Evolutionary conservation across 208 protist species (phyloP).

Genomic region (Trypanosoma brucei): DNA sequence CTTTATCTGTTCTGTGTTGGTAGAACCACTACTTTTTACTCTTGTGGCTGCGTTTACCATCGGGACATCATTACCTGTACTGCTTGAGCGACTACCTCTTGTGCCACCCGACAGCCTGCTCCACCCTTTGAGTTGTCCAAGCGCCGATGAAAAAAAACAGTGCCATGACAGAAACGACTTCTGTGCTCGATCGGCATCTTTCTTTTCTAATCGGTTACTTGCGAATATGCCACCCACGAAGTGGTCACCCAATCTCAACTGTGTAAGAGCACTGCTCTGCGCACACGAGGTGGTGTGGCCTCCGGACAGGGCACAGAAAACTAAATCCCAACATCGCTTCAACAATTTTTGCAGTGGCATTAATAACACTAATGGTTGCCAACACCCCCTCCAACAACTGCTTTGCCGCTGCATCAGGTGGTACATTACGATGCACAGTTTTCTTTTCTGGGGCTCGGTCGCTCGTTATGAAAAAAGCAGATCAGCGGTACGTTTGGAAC

Average conservation of each 20-base stretch:
- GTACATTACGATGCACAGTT: neutral
- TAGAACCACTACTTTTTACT: conserved; percentile 21
- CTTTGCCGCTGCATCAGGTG: neutral
- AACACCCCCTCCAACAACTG: neutral
- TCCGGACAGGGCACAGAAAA: neutral
- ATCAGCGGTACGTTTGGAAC: too few species aligned
- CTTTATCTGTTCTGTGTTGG: conserved; percentile 16
- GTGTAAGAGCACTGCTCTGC: conserved; percentile 9
- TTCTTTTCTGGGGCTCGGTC: too few species aligned
- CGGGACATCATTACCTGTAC: neutral
- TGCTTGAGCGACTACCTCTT: conserved; percentile 7
- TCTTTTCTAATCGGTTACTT: conserved; percentile 1
- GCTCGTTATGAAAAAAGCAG: too few species aligned
- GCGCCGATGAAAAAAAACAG: neutral
- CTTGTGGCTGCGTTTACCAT: neutral
- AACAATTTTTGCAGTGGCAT: neutral
- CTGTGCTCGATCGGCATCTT: neutral
- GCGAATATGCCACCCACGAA: conserved; percentile 3
- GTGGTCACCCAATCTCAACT: neutral
- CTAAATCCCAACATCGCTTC: neutral
- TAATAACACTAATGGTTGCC: neutral
- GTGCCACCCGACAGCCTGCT: conserved; percentile 6
- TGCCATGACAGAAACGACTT: neutral
- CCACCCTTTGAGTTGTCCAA: neutral
- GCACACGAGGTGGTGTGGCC: conserved; percentile 8